These are phyloP conservation scores for Condylostoma magnum DNA, from an alignment of 169 alveolate species.

Conservation along the genomic window DNA sequence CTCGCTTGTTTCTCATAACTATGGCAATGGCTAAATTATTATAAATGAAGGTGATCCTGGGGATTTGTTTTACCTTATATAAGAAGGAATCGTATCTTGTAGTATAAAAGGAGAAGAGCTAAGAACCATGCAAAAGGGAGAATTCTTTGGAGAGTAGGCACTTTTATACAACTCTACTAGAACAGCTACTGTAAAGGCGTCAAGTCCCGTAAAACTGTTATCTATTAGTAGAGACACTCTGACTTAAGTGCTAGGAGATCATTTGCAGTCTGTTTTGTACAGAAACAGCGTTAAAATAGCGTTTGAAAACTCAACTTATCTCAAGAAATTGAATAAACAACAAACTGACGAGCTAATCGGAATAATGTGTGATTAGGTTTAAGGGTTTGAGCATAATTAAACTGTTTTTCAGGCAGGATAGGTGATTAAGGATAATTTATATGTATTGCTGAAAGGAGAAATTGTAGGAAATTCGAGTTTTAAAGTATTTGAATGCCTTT, in stretches of 20 bases:
- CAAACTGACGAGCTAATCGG: slow-evolving; percentile 7
- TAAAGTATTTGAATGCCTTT: neutral
- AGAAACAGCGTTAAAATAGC: slow-evolving; percentile 24
- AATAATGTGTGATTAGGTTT: neutral
- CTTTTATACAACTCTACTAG: slow-evolving; percentile 43
- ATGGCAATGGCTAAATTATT: slow-evolving; percentile 39
- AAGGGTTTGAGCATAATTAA: neutral
- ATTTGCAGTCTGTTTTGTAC: slow-evolving; percentile 17
- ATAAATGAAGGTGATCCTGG: slow-evolving; percentile 66
- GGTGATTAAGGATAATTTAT: neutral
- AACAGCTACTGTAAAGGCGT: slow-evolving; percentile 53
- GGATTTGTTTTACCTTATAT: slow-evolving; percentile 51
- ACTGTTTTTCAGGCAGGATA: slow-evolving; percentile 13
- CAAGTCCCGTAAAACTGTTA: slow-evolving; percentile 44
- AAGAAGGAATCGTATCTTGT: slow-evolving; percentile 56
- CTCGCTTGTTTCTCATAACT: slow-evolving; percentile 35
- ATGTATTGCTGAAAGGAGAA: neutral
- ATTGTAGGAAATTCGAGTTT: neutral
- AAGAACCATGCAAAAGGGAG: slow-evolving; percentile 41
- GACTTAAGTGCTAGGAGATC: slow-evolving; percentile 30
- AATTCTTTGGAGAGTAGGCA: slow-evolving; percentile 63
- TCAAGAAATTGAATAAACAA: neutral
- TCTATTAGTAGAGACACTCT: slow-evolving; percentile 39
- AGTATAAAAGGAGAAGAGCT: slow-evolving; percentile 38
- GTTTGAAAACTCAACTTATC: neutral